Evolutionary conservation across 176 grass and related monocot genomes (phyloP), one percentile per base, ranked within the genome.

Genomic region (Alopecurus myosuroides): DNA sequence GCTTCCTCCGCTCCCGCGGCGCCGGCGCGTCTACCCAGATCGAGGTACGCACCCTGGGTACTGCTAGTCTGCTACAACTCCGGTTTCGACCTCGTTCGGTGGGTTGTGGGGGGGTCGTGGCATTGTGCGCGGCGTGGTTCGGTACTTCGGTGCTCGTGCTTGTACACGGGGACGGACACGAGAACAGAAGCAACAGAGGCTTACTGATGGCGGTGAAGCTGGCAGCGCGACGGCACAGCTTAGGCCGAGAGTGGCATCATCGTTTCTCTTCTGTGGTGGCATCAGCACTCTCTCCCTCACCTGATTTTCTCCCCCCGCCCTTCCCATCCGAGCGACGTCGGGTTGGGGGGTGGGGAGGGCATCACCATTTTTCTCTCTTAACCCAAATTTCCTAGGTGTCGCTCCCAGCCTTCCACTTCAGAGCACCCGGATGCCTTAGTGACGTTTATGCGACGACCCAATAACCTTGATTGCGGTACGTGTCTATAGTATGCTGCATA

Each of bases 1-100:
- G 87, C 91, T 99, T 94, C 77, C 86, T 94, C 84, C 92, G 89
- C 81, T 96, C 91, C 74, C 90, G 88, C 17, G 89, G 88, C 56
- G 86, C 89, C 13, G 91, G 79, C 35, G 86, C 92, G 20, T 92
- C 88, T 83, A 91, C 92, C 71, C 93, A 96, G 97, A 88, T 99
- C 93, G 93, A 96, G 97, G 97, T 99, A 78, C 62, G 87, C 42
- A 31, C 15, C 19, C 33, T 20, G 18, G 25, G 4, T 33, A 5
- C 17, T 28, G 41, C 70, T 72, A 72, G 12, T 45, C 69, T 44
- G 69, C 15, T 82, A 29, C 63, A 50, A 11, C 53, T 25, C 29
- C 25, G 42, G 37, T 34, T 33, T 56, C 35, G 26, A 30, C 26
- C 46, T 83, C 63, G 15, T 71, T 22, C 71, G 20, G 71, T 70